These are phyloP conservation scores for Nigrospora sphaerica DNA, from an alignment of 2,329 filamentous ascomycete species.

Conservation along the genomic window DNA sequence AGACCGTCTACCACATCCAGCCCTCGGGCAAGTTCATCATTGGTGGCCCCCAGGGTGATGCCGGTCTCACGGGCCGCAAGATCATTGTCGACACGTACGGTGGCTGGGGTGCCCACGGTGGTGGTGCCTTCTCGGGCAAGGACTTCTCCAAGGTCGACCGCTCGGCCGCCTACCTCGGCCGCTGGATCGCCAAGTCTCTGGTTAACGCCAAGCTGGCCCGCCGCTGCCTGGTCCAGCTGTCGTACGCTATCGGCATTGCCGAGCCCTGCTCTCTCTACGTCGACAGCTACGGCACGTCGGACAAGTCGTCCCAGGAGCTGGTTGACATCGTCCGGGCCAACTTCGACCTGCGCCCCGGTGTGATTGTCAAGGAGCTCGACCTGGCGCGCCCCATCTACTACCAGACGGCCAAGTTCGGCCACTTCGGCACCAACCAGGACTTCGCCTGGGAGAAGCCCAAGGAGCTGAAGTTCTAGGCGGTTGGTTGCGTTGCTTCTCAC, in stretches of 20 bases:
- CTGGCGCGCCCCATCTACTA: conserved; percentile 95
- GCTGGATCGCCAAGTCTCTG: conserved; percentile 99
- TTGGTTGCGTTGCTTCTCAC: conserved; percentile 5
- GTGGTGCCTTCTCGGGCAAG: conserved; percentile 99
- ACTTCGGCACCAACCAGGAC: conserved; percentile 93
- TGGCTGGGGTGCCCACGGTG: conserved; percentile 99
- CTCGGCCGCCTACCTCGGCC: conserved; percentile 92
- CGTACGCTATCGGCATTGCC: conserved; percentile 97
- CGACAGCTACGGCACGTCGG: conserved; percentile 92
- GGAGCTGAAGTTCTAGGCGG: conserved; percentile 75
- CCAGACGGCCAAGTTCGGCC: conserved; percentile 98
- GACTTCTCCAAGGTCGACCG: conserved; percentile 99
- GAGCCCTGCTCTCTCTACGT: conserved; percentile 98
- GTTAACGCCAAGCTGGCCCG: conserved; percentile 83
- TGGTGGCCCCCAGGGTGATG: conserved; percentile 97
- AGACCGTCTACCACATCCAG: conserved; percentile 97
- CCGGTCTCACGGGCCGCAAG: conserved; percentile 97
- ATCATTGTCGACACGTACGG: conserved; percentile 99
- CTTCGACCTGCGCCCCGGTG: conserved; percentile 97
- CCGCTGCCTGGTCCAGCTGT: conserved; percentile 93
- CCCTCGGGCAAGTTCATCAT: conserved; percentile 98
- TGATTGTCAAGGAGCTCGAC: conserved; percentile 96
- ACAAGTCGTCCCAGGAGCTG: conserved; percentile 83
- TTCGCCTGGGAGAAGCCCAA: conserved; percentile 99
- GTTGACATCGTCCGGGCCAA: conserved; percentile 91